Evolutionary conservation across 1,284 basidiomycete species (phyloP).

Genomic region (Psilocybe mexicana): DNA sequence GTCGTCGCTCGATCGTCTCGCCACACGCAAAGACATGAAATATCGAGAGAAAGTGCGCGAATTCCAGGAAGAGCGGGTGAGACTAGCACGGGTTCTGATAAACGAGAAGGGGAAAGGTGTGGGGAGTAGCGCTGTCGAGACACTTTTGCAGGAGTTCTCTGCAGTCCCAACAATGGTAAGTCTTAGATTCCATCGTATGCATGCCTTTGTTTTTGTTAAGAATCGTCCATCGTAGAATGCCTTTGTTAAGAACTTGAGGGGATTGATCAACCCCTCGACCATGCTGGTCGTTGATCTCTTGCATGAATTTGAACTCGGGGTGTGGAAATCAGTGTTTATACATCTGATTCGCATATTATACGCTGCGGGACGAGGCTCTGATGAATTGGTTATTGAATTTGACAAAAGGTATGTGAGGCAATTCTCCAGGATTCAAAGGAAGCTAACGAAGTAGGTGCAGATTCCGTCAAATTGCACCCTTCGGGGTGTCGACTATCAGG

Average conservation of each 20-base stretch:
- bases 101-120: constrained; percentile 14
- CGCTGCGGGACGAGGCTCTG: constrained; percentile 12
- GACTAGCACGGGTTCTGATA: constrained; percentile 14
- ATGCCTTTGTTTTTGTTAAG: constrained; percentile 4
- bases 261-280: constrained; percentile 20
- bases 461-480: constrained; percentile 30
- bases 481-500: constrained; percentile 35
- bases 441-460: constrained; percentile 15
- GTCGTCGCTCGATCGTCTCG: background rate
- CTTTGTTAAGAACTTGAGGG: constrained; percentile 23
- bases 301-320: constrained; percentile 29
- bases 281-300: constrained; percentile 30
- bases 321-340: constrained; percentile 23
- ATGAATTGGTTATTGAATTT: constrained; percentile 20
- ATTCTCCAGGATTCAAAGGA: background rate
- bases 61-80: constrained; percentile 4
- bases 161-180: constrained; percentile 19
- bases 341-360: constrained; percentile 29
- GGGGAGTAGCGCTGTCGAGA: constrained; percentile 7
- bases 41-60: background rate
- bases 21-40: constrained; percentile 18
- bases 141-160: constrained; percentile 17
- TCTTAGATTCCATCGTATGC: background rate
- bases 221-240: constrained; percentile 25
- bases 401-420: constrained; percentile 21